A percentile compares a stretch with the other conserved stretches of the same genome.
Conservation (phyloP, 306 rosid genomes). For the Quercus cerris region DNA sequence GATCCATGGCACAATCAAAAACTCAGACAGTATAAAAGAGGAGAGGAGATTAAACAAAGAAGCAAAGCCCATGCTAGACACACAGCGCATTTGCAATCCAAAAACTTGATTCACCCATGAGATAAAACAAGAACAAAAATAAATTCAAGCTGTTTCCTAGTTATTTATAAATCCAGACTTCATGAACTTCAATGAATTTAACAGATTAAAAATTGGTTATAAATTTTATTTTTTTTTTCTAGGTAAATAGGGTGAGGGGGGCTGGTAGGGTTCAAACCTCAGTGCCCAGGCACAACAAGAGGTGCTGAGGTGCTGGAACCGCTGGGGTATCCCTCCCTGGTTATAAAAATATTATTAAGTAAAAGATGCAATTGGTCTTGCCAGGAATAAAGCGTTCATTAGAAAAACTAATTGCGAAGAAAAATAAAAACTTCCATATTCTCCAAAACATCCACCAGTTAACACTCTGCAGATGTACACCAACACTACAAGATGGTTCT, state of each 20-base stretch:
- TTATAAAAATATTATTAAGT: background rate
- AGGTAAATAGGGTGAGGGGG: too few species aligned
- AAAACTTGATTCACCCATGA: background rate
- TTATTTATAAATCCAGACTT: background rate
- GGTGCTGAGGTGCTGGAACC: too few species aligned
- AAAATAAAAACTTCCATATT: background rate
- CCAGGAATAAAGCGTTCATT: background rate
- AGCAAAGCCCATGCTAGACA: background rate
- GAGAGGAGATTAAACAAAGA: background rate
- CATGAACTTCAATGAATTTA: background rate
- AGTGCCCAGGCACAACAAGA: too few species aligned
- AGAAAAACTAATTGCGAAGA: background rate
- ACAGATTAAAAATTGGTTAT: background rate
- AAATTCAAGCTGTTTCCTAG: background rate
- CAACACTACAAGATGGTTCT: constrained; percentile 10
- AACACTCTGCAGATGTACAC: constrained; percentile 15
- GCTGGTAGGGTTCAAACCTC: too few species aligned
- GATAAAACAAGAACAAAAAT: background rate
- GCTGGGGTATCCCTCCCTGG: too few species aligned
- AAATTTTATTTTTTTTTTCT: too few species aligned
- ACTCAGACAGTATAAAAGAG: background rate
- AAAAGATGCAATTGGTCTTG: background rate
- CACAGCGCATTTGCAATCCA: background rate
- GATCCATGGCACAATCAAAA: background rate
- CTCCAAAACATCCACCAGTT: background rate